Percentiles rank a stretch among this genome's conserved stretches.
Conservation (phyloP, 352 stramenopile genomes). For the Phytophthora palmivora region DNA sequence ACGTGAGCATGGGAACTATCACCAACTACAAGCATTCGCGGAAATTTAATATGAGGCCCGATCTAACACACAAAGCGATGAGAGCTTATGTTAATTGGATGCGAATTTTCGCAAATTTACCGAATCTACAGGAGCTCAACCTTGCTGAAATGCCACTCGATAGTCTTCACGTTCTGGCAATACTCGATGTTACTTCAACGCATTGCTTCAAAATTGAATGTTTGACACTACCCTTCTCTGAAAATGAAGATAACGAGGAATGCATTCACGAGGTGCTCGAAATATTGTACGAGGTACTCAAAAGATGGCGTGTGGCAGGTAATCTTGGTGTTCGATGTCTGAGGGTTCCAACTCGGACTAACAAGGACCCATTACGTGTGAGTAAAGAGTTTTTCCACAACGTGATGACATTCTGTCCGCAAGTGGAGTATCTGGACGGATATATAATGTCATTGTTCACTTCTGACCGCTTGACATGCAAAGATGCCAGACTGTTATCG, state of each 20-base stretch:
- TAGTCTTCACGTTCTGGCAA: constrained; percentile 12
- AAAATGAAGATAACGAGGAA: not conserved
- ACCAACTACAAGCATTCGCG: not conserved
- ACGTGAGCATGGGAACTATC: not conserved
- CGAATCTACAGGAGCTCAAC: constrained; percentile 18
- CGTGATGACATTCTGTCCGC: constrained; percentile 26
- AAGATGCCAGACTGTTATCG: constrained; percentile 22
- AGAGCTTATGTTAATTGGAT: constrained; percentile 14
- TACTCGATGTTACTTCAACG: constrained; percentile 14
- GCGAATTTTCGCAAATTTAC: constrained; percentile 14
- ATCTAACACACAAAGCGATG: constrained; percentile 6
- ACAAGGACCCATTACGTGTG: not conserved
- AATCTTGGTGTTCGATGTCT: constrained; percentile 30
- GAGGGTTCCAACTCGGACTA: constrained; percentile 15
- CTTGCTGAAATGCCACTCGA: constrained; percentile 20
- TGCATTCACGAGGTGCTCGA: constrained; percentile 5
- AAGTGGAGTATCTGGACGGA: constrained; percentile 34
- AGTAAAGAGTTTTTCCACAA: constrained; percentile 32
- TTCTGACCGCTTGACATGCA: constrained; percentile 23
- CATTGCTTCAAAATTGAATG: constrained; percentile 14
- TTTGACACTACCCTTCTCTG: constrained; percentile 7
- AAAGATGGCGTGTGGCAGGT: constrained; percentile 17
- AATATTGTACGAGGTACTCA: constrained; percentile 28
- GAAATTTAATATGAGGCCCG: not conserved
- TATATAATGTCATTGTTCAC: constrained; percentile 33